Conservation (phyloP, 2,329 filamentous ascomycete genomes). For the Stagonosporopsis rhizophila region DNA sequence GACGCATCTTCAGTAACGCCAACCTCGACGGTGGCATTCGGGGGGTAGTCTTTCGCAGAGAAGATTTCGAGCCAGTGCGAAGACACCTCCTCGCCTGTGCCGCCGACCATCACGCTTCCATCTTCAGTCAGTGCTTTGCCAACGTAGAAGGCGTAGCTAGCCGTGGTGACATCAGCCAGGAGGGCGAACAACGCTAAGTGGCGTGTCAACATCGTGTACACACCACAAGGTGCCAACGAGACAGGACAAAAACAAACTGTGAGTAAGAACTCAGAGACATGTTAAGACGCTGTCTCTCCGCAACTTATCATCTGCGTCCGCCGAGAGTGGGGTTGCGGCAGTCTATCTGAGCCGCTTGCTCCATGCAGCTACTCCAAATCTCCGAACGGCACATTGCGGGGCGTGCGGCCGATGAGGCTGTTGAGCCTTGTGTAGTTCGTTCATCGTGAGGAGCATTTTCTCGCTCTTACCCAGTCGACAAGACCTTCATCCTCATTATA, state of each 20-base stretch:
- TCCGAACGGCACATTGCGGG: conserved; percentile 6
- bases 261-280: neutral
- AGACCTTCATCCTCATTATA: neutral
- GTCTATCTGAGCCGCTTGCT: conserved; percentile 5
- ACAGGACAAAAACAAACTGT: neutral
- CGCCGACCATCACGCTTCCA: conserved; percentile 54
- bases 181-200: conserved; percentile 15
- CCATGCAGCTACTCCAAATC: conserved; percentile 2
- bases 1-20: conserved; percentile 52
- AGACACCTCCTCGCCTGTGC: conserved; percentile 58
- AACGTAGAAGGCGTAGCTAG: conserved; percentile 59
- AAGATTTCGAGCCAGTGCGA: conserved; percentile 58
- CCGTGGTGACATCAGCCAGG: conserved; percentile 25
- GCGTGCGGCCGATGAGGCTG: neutral
- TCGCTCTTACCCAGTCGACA: too few relatives aligned
- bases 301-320: conserved; percentile 6
- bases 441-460: too few relatives aligned
- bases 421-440: neutral
- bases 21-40: conserved; percentile 54
- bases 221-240: neutral
- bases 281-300: neutral
- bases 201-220: conserved; percentile 12
- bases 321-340: conserved; percentile 16
- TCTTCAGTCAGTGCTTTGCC: conserved; percentile 55
- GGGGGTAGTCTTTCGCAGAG: conserved; percentile 49